Percentiles rank a stretch among this genome's conserved stretches.
These are phyloP conservation scores for Quercus robur DNA, from an alignment of 306 rosid genomes.

Conservation along the genomic window DNA sequence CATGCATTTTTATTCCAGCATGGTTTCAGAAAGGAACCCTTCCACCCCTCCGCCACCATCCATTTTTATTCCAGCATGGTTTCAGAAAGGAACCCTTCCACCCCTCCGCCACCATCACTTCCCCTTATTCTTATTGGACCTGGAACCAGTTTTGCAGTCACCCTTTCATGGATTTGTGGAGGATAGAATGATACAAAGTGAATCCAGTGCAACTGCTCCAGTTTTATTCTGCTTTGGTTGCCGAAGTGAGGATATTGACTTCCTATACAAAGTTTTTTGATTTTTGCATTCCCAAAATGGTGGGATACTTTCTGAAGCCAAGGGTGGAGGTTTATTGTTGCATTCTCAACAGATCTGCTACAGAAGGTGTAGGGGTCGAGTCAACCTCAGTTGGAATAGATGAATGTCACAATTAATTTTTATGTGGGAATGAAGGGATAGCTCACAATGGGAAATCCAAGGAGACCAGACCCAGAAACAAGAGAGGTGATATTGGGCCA, in stretches of 20 bases:
- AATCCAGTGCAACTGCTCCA: conserved; percentile 54
- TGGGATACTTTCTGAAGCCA: conserved; percentile 71
- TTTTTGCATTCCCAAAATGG: conserved; percentile 45
- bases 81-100: conserved; percentile 64
- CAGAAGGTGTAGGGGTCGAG: conserved; percentile 62
- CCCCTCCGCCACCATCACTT: conserved; percentile 55
- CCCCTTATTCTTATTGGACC: conserved; percentile 91
- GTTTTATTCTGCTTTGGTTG: conserved; percentile 83
- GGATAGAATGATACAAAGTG: conserved; percentile 71
- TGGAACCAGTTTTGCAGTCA: conserved; percentile 77
- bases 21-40: conserved; percentile 84
- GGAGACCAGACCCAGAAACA: too few relatives aligned
- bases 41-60: conserved; percentile 46
- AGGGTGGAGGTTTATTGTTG: conserved; percentile 82
- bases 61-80: conserved; percentile 60
- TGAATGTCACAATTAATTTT: too few relatives aligned
- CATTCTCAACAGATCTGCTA: conserved; percentile 81
- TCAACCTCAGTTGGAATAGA: too few relatives aligned
- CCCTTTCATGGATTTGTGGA: conserved; percentile 84
- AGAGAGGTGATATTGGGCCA: too few relatives aligned
- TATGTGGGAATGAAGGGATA: too few relatives aligned
- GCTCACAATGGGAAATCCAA: too few relatives aligned
- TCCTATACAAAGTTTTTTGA: conserved; percentile 75
- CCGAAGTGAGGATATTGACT: conserved; percentile 61
- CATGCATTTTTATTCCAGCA: conserved; percentile 54